These are phyloP conservation scores for Diaporthe amygdali DNA, from an alignment of 2,329 filamentous ascomycete genomes.

Conservation along the genomic window DNA sequence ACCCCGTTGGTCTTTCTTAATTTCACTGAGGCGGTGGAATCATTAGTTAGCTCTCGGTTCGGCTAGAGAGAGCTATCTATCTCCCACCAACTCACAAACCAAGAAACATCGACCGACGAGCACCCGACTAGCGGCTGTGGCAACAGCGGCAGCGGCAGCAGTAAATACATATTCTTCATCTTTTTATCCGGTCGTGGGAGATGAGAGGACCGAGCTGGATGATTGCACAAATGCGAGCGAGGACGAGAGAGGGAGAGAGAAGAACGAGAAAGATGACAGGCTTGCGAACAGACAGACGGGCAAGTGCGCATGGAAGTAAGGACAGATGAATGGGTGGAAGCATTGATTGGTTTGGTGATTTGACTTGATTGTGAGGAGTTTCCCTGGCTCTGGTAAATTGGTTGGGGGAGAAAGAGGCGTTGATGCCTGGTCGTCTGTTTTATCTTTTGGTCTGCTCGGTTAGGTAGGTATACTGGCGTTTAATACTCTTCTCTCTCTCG, in stretches of 20 bases:
- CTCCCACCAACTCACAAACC: not conserved
- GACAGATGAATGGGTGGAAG: not conserved
- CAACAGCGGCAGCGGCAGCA: not conserved
- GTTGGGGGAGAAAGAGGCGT: not conserved
- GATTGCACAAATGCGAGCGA: not conserved
- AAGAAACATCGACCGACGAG: not conserved
- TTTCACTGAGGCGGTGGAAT: not conserved
- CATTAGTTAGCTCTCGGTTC: not conserved
- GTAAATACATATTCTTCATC: not conserved
- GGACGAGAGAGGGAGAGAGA: not conserved
- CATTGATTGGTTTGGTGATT: not conserved
- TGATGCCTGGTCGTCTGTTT: not conserved
- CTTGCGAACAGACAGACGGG: not conserved
- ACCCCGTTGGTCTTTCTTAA: not conserved
- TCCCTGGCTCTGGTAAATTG: not conserved
- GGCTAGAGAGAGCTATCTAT: not conserved
- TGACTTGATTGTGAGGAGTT: not conserved
- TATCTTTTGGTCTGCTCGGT: not conserved
- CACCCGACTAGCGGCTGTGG: not conserved
- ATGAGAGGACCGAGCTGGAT: not conserved
- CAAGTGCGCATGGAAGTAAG: not conserved
- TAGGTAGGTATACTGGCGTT: constrained; percentile 4
- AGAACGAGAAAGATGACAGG: too few species aligned
- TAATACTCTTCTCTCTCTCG: not conserved
- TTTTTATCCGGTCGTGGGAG: not conserved